Evolutionary conservation across 441 rosid species (phyloP), one percentile per base, ranked within the genome.

Genomic region (Croton setiger): DNA sequence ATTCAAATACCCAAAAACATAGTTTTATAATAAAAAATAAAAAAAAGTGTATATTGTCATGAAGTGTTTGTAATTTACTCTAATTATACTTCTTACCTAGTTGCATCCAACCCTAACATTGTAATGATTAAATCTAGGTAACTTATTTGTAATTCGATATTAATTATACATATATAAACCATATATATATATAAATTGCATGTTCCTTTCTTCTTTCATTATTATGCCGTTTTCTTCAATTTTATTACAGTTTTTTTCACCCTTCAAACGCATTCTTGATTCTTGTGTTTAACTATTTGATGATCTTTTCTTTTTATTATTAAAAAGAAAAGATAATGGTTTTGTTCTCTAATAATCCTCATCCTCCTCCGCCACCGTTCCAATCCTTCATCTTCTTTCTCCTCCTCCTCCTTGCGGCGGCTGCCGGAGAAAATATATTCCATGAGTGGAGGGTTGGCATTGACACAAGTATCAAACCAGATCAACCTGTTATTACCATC

Each of bases 401-500:
- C 6, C 52, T 47, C 4, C 20, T 59, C 1, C 43, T 21, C 17
- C 31, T 58, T 4, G 27, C 14, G 13, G 36, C 15, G 5, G 33
- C 64, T 43, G 54, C 43, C 0, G 71, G 79, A 23, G 71, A 17
- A 6, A 72, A 82, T 13, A 76, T 86, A 56, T 82, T 72, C 57
- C 67, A 74, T 4, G 77, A 82, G 14, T 86, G 88, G 88, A 57
- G 77, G 31, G 88, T 82, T 3, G 78, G 80, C 0, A 21, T 75
- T 14, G 62, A 80, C 63, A 31, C 65, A 9, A 65, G 41, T 8
- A 41, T 75, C 52, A 48, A 6, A 15, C 86, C 84, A 1, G 64
- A 72, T 21, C 87, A 83, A 69, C 83, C 86, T 31, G 87, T 85
- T 17, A 88, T 88, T 74, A 47, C 84, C 62, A 86, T 86, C 66